These are phyloP conservation scores for Neoboletus subvelutipes DNA, from an alignment of 768 basidiomycete genomes.

Conservation along the genomic window DNA sequence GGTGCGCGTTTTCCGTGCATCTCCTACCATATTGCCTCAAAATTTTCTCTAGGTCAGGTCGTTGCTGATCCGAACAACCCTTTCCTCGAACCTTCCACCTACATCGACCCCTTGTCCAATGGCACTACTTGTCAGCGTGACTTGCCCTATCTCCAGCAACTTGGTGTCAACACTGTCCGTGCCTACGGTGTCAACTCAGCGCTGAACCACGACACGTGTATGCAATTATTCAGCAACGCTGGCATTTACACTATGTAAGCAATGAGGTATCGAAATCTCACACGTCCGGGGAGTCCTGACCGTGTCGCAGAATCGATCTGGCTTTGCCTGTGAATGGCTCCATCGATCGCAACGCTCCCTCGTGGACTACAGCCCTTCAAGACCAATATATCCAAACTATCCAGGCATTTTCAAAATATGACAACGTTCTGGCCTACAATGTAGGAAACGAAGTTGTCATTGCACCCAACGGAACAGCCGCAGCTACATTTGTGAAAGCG, in stretches of 20 bases:
- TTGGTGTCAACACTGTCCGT: conserved; percentile 79
- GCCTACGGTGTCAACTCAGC: conserved; percentile 85
- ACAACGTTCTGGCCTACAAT: conserved; percentile 88
- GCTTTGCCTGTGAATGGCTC: conserved; percentile 84
- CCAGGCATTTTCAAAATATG: conserved; percentile 76
- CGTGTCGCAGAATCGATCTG: conserved; percentile 69
- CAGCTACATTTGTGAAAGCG: conserved; percentile 83
- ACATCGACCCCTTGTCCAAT: conserved; percentile 76
- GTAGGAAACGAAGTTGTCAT: conserved; percentile 84
- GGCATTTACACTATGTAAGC: conserved; percentile 89
- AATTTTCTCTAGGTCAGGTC: conserved; percentile 31
- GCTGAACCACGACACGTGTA: conserved; percentile 84
- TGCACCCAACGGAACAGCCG: conserved; percentile 50
- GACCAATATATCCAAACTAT: conserved; percentile 79
- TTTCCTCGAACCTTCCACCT: conserved; percentile 73
- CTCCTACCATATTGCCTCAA: not conserved
- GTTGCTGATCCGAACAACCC: conserved; percentile 51
- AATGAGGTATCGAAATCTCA: not conserved
- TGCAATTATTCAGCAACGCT: conserved; percentile 70
- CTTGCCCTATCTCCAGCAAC: conserved; percentile 69
- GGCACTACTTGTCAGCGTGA: conserved; percentile 71
- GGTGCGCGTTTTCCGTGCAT: conserved; percentile 40
- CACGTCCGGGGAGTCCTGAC: conserved; percentile 8
- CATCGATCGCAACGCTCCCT: conserved; percentile 66
- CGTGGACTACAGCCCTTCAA: conserved; percentile 81